A percentile compares a stretch with the other conserved stretches of the same genome.
Conservation (phyloP, 1,284 basidiomycete species). For the Rhodotorula sp. region DNA sequence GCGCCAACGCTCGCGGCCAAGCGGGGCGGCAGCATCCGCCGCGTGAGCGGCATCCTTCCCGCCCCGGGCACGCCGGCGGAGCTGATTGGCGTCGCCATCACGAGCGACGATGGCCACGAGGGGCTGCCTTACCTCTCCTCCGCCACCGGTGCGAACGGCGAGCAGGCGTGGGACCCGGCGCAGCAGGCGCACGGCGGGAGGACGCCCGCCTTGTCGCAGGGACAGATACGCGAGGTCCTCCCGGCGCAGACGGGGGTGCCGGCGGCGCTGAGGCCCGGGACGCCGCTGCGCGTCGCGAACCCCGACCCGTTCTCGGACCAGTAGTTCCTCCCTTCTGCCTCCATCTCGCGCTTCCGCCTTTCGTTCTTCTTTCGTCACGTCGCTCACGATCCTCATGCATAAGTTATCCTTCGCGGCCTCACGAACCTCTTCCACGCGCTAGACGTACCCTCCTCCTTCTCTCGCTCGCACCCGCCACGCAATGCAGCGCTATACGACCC, state of each 20-base stretch:
- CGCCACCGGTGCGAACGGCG: neutral
- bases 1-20: constrained; percentile 13
- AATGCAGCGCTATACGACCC: no score
- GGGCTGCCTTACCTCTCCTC: constrained; percentile 7
- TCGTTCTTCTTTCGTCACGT: neutral
- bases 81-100: constrained; percentile 30
- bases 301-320: constrained; percentile 27
- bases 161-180: constrained; percentile 1
- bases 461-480: no score
- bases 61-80: constrained; percentile 22
- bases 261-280: constrained; percentile 18
- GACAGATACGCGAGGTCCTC: neutral
- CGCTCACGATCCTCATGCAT: neutral
- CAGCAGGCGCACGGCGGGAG: neutral
- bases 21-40: constrained; percentile 8
- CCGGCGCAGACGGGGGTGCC: neutral
- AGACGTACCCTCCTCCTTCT: no score
- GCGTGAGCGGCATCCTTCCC: neutral
- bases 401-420: no score
- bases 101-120: constrained; percentile 28
- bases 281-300: constrained; percentile 23
- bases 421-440: no score
- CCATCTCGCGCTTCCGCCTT: neutral
- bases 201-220: neutral
- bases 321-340: neutral